Base-by-base conservation (phyloP, 169 alveolate species). In the Theileria equi region DNA sequence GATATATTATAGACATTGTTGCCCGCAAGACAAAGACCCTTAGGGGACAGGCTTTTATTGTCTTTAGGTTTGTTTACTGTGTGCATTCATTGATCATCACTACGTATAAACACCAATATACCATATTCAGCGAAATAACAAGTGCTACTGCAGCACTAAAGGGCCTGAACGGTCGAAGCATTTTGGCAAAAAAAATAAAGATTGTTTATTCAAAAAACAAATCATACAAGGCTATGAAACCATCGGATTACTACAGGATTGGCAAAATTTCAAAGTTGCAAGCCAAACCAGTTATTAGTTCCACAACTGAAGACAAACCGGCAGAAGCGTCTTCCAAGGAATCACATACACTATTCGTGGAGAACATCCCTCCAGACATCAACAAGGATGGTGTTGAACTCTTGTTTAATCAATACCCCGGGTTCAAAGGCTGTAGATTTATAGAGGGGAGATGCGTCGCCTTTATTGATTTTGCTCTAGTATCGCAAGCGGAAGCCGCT, bases 1-100 rank as follows among this genome's bases (percentile, higher is more conserved):
- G 95, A 3, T 55, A 69, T 19, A 63, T 90, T 3, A 54, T 90
- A 29, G 94, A 89, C 63, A 67, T 90, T 0, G 91, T 67, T 19
- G 83, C 80, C 26, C 62, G 83, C 26, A 69, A 70, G n/a, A 81
- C 89, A 8, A 44, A 86, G 59, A 81, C 62, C 25, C 54, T 58
- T 53, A 73, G 95, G 26, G 95, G 95, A 0, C 93, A 89, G 49
- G 95, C 95, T 5, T 90, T 90, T 57, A 89, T 90, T 34, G 88
- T 90, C 17, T 90, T 87, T 44, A 63, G 84, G 60, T 89, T 66
- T 8, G 80, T 19, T 5, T 3, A 11, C 2, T 26, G 3, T 2
- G 55, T 26, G 5, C 11, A 10, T 48, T 48, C 58, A 48, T 13
- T 26, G 13, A 48, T 13, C 29, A 48, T 48, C 58, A 48, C 44